Conservation (phyloP, 176 grass and related monocot genomes). For the Cenchrus purpureus region DNA sequence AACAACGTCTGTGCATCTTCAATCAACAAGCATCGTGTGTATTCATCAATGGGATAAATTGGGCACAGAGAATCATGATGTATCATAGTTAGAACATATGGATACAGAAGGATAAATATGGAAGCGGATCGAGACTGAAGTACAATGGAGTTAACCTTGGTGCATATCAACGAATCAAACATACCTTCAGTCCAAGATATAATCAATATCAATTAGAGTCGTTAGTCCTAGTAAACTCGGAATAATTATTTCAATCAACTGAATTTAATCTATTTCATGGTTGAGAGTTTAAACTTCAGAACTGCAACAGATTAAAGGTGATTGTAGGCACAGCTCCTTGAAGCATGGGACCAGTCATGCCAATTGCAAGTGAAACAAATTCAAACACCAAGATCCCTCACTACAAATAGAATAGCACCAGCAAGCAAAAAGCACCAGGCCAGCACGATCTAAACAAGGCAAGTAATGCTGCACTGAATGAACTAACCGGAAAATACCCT, state of each 20-base stretch:
- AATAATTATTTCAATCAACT: slow-evolving; percentile 4
- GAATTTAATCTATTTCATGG: neutral
- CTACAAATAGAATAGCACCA: neutral
- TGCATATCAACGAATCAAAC: neutral
- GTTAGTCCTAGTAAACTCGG: neutral
- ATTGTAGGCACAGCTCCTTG: neutral
- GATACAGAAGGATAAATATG: neutral
- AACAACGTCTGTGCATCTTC: neutral
- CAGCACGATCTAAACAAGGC: neutral
- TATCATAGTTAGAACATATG: neutral
- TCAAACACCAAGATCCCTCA: neutral
- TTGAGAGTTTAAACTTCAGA: slow-evolving; percentile 4
- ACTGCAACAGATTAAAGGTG: neutral
- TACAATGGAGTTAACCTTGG: neutral
- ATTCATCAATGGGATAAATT: neutral
- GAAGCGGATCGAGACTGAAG: neutral
- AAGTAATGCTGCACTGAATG: neutral
- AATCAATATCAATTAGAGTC: neutral
- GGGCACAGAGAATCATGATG: neutral
- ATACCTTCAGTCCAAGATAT: slow-evolving; percentile 4
- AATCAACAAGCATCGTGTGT: slow-evolving; percentile 3
- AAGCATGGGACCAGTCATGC: neutral
- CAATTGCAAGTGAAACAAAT: neutral
- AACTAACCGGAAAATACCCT: neutral
- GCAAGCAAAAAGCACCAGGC: neutral